phyloP scores from a whole-genome alignment of 768 basidiomycete species.

The Pluteus cervinus region DNA sequence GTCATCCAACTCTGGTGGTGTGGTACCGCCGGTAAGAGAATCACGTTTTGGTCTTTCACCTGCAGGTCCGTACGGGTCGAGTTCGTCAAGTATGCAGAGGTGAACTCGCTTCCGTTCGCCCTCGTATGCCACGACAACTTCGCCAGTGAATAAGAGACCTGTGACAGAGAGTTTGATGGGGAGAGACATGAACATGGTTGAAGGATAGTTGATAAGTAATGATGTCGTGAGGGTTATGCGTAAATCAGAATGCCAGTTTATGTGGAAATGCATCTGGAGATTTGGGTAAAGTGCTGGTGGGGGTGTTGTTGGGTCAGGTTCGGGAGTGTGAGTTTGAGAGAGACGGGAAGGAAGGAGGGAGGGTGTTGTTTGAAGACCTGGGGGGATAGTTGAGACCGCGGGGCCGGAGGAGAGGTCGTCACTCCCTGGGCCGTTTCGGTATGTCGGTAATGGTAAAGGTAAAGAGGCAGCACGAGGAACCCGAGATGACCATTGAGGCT shows the following conservation, averaged over 20 bases:
- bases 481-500: too few species aligned
- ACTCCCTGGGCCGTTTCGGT: too few species aligned
- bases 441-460: too few species aligned
- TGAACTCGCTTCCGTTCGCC: conserved; percentile 78
- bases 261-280: conserved; percentile 82
- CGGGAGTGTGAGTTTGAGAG: too few species aligned
- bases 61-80: conserved; percentile 82
- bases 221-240: conserved; percentile 88
- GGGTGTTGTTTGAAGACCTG: conserved; percentile 13
- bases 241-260: conserved; percentile 84
- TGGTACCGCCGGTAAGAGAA: conserved; percentile 36
- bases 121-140: conserved; percentile 89
- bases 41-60: conserved; percentile 44
- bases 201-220: conserved; percentile 94
- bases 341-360: conserved; percentile 14
- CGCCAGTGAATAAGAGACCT: conserved; percentile 80
- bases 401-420: too few species aligned
- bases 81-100: conserved; percentile 82
- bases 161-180: conserved; percentile 93
- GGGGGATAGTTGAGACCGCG: conserved; percentile 6
- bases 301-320: conserved; percentile 26
- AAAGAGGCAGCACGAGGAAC: too few species aligned
- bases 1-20: conserved; percentile 62
- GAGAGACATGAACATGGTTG: conserved; percentile 92
- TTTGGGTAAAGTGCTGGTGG: too few species aligned